Base-by-base conservation (phyloP, 192 early-diverging fungal genomes). In the Entophlyctis luteolus region DNA sequence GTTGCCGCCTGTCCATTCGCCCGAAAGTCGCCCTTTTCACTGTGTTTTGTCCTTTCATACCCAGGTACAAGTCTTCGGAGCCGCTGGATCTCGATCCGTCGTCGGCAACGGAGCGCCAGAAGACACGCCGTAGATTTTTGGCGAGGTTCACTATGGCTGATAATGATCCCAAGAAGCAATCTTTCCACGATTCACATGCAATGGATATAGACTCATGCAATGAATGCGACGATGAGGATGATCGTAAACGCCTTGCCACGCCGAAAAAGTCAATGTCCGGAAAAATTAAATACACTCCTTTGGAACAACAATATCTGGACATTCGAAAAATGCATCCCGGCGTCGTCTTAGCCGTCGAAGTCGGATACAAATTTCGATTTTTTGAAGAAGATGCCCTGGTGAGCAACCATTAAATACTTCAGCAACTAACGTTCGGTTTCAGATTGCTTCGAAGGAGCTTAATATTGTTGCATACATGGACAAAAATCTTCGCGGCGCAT, bases 321-420 rank as follows among this genome's bases (percentile, higher is more conserved):
- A 77, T 92, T 31, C 93, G 91, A 69, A 68, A 72, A 16, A 62
- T 81, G 48, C 72, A 94, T 71, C 88, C 90, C 1, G 88, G 86
- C 65, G 80, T 82, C 29, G 57, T 96, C 18, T 80, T 96, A 36
- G 84, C 87, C 0, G 86, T 96, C 2, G 94, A 96, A 70, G 94
- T 96, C 10, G 94, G 94, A n/a, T 94, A 96, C 82, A 93, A 92
- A 76, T 96, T 79, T 75, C 79, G 90, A 12, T 93, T 96, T 57
- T 96, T 96, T 82, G 91, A 84, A 37, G 86, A 92, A 28, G 94
- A 96, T 74, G 92, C 94, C 2, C 79, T 82, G 82, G 84, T 84
- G 80, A 33, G 25, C 50, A 12, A 45, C 18, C 25, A 34, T 35
- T n/a, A 4, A 27, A 36, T n/a, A 27, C 33, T 50, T 2, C 29